phyloP scores from a whole-genome alignment of 2,329 filamentous ascomycete genomes.

The Thermoascus crustaceus region DNA sequence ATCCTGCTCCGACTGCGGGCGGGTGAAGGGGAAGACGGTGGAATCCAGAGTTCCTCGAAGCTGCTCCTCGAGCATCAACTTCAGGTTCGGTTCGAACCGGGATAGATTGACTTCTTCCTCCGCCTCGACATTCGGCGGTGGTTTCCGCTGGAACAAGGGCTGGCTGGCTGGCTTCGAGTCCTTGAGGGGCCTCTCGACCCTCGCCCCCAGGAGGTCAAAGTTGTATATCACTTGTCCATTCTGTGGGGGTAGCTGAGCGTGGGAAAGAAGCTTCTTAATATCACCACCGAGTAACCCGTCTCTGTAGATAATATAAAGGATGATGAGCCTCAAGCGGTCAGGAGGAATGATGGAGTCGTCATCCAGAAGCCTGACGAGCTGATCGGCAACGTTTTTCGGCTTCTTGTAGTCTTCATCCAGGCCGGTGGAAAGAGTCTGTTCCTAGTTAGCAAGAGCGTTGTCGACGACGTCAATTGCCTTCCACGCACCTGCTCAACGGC shows the following conservation, averaged over 20 bases:
- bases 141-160: conserved; percentile 65
- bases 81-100: conserved; percentile 73
- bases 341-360: conserved; percentile 63
- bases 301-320: conserved; percentile 77
- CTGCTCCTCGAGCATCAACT: conserved; percentile 71
- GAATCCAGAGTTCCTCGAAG: conserved; percentile 60
- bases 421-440: conserved; percentile 70
- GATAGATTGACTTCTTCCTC: conserved; percentile 85
- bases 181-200: conserved; percentile 64
- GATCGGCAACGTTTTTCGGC: conserved; percentile 78
- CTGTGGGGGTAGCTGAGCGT: conserved; percentile 67
- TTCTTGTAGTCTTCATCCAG: conserved; percentile 88
- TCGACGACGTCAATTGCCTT: conserved; percentile 3
- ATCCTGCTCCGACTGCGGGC: conserved; percentile 52
- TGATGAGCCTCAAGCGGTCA: conserved; percentile 76
- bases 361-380: conserved; percentile 79
- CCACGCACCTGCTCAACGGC: conserved; percentile 65
- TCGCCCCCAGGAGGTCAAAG: conserved; percentile 72
- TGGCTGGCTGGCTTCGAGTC: conserved; percentile 59
- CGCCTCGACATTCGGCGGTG: conserved; percentile 44
- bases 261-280: conserved; percentile 72
- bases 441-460: conserved; percentile 5
- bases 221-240: conserved; percentile 66
- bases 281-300: conserved; percentile 80
- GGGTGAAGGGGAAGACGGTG: conserved; percentile 61